These are phyloP conservation scores for Karstenula rhodostoma DNA, from an alignment of 2,329 filamentous ascomycete species.

Conservation along the genomic window DNA sequence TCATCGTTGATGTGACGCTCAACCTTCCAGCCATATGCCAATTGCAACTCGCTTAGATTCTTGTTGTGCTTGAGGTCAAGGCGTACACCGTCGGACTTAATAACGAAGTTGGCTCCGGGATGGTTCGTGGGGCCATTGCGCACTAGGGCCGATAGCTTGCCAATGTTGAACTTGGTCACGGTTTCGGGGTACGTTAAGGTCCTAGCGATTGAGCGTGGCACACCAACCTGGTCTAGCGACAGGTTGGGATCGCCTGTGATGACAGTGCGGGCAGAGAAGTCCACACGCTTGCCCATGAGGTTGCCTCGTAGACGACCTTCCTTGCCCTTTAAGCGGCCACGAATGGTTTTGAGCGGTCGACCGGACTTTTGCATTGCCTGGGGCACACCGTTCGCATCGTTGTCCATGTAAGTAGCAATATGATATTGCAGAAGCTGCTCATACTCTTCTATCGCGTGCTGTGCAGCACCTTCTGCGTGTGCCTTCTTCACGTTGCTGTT, in stretches of 20 bases:
- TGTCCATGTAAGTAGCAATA: constrained; percentile 99
- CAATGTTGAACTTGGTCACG: constrained; percentile 97
- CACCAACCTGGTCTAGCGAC: constrained; percentile 95
- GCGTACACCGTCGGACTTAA: constrained; percentile 89
- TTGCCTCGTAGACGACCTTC: constrained; percentile 98
- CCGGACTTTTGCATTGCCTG: constrained; percentile 97
- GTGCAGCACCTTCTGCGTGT: constrained; percentile 87
- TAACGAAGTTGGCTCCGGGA: constrained; percentile 95
- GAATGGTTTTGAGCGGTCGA: constrained; percentile 94
- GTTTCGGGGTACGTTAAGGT: constrained; percentile 96
- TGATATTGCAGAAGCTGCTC: constrained; percentile 95
- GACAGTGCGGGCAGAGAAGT: constrained; percentile 99
- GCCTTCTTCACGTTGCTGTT: constrained; percentile 94
- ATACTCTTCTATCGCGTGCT: constrained; percentile 90
- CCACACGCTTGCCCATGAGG: constrained; percentile 95
- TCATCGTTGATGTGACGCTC: constrained; percentile 96
- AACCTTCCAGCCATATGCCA: constrained; percentile 98
- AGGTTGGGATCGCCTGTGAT: constrained; percentile 98
- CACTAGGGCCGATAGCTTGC: constrained; percentile 86
- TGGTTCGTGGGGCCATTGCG: constrained; percentile 94
- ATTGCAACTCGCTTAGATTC: constrained; percentile 80
- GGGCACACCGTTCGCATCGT: constrained; percentile 95
- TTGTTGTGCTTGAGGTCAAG: constrained; percentile 96
- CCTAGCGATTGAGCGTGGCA: constrained; percentile 89
- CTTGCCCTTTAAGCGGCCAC: constrained; percentile 97